A percentile compares a stretch with the other conserved stretches of the same genome.
Evolutionary conservation across 495 filamentous ascomycete genomes (phyloP).

Genomic region (Pyrenula aspistea): DNA sequence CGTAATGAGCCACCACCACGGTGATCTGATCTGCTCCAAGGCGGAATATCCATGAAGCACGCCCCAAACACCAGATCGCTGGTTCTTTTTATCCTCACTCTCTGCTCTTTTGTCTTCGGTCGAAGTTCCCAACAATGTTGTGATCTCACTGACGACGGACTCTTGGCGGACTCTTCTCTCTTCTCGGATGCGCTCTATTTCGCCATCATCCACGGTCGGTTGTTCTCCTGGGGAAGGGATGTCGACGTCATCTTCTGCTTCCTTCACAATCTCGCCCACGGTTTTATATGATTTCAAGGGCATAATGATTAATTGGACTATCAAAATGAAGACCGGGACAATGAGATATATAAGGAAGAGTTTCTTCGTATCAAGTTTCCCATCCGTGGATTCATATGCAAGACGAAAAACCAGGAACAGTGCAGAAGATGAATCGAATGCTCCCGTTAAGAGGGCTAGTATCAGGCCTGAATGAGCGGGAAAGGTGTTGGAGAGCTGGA

Average conservation of each 20-base stretch:
- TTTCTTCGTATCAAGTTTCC: slow-evolving; percentile 46
- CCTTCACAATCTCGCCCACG: slow-evolving; percentile 64
- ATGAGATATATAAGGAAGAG: slow-evolving; percentile 73
- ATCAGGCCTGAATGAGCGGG: slow-evolving; percentile 77
- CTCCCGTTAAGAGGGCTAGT: slow-evolving; percentile 73
- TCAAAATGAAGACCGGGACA: slow-evolving; percentile 58
- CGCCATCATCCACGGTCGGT: slow-evolving; percentile 14
- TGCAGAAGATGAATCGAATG: slow-evolving; percentile 83
- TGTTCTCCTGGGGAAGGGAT: slow-evolving; percentile 31
- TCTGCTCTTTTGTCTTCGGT: slow-evolving; percentile 26
- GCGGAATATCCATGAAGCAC: slow-evolving; percentile 70
- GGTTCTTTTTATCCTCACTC: slow-evolving; percentile 41
- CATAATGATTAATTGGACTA: slow-evolving; percentile 64
- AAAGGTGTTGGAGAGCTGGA: slow-evolving; percentile 89
- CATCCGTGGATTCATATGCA: slow-evolving; percentile 50
- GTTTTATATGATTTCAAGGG: slow-evolving; percentile 78
- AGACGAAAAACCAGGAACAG: slow-evolving; percentile 78
- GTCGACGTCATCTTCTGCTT: slow-evolving; percentile 60
- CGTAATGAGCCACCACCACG: slow-evolving; percentile 83
- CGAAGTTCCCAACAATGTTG: slow-evolving; percentile 51
- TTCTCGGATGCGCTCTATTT: slow-evolving; percentile 46
- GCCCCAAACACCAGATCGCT: slow-evolving; percentile 71
- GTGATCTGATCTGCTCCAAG: slow-evolving; percentile 59
- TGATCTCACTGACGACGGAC: slow-evolving; percentile 59
- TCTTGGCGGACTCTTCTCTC: slow-evolving; percentile 54